Evolutionary conservation across 1,139 yeast genomes (phyloP).

Genomic region (Nadsonia starkeyi-henricii): DNA sequence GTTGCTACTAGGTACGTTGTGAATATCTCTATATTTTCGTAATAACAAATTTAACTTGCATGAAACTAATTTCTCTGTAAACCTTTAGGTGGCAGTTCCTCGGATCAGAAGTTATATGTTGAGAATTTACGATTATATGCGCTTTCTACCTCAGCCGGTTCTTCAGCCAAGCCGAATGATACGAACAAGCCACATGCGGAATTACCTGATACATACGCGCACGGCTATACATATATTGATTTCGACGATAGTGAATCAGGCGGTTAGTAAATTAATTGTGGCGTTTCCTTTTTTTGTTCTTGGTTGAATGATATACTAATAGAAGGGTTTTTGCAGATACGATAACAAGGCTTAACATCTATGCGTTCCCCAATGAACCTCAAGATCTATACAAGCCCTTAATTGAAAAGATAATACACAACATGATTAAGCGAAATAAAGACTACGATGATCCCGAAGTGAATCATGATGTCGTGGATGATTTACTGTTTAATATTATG

Average conservation of each 20-base stretch:
- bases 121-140: constrained; percentile 8
- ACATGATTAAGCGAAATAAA: not conserved
- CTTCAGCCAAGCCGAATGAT: constrained; percentile 1
- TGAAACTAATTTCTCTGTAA: not conserved
- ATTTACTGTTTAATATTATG: not conserved
- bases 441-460: not conserved
- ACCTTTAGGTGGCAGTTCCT: constrained; percentile 11
- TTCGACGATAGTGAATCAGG: constrained; percentile 22
- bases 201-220: constrained; percentile 16
- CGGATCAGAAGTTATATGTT: constrained; percentile 10
- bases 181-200: constrained; percentile 10
- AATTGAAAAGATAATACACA: constrained; percentile 7
- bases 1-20: constrained; percentile 10
- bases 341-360: constrained; percentile 1
- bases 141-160: not conserved
- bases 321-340: constrained; percentile 15
- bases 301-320: not conserved
- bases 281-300: constrained; percentile 18
- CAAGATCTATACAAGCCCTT: not conserved
- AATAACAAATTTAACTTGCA: constrained; percentile 1
- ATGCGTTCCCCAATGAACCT: constrained; percentile 3
- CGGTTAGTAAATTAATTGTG: constrained; percentile 16
- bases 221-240: constrained; percentile 26
- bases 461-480: not conserved
- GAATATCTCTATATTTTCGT: not conserved